A percentile compares a stretch with the other conserved stretches of the same genome.
phyloP scores from a whole-genome alignment of 305 asterid genomes.

The Ajuga reptans region DNA sequence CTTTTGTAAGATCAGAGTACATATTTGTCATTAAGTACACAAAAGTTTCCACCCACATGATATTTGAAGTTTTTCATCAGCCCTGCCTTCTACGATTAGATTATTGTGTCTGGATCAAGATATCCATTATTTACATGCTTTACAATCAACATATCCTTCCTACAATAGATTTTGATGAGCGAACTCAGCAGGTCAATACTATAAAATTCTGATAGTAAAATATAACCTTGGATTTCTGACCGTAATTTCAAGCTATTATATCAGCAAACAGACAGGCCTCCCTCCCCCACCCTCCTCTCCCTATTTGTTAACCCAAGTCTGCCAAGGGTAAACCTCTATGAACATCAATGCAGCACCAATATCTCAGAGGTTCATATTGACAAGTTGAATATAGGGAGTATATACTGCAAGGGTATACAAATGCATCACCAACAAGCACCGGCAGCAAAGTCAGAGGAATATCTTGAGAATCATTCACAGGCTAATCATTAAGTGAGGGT shows the following conservation, averaged over 20 bases:
- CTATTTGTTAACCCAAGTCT: background rate
- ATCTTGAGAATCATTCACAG: background rate
- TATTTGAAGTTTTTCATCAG: no score
- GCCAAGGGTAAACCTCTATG: no score
- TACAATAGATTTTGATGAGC: no score
- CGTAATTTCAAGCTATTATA: background rate
- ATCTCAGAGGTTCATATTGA: background rate
- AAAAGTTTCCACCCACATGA: no score
- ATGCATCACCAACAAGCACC: conserved; percentile 14
- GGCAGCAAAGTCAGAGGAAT: background rate
- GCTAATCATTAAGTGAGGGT: background rate
- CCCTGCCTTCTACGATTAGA: no score
- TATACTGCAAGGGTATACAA: background rate
- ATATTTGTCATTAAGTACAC: no score
- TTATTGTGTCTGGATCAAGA: no score
- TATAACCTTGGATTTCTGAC: background rate
- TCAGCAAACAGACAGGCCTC: background rate
- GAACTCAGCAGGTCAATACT: no score
- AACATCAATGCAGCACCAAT: background rate
- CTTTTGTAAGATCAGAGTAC: no score
- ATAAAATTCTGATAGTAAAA: no score
- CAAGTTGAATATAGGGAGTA: background rate
- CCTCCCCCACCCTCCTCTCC: background rate
- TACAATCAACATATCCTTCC: no score
- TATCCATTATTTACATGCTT: no score